These are phyloP conservation scores for Diaporthe citri DNA, from an alignment of 2,329 filamentous ascomycete species.

Conservation along the genomic window DNA sequence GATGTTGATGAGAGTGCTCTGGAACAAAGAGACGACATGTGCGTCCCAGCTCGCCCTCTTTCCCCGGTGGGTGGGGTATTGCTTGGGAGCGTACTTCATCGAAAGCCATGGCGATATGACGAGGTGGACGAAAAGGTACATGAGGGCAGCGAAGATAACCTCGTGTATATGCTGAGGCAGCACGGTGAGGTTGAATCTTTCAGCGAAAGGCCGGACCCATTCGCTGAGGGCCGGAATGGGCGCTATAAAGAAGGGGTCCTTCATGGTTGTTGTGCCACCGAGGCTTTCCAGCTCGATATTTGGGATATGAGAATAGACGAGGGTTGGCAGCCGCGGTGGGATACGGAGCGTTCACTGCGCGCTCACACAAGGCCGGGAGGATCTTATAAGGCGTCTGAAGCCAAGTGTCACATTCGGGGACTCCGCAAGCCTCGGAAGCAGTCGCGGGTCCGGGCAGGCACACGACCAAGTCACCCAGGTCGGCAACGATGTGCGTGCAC, in stretches of 20 bases:
- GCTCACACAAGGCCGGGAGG: constrained; percentile 3
- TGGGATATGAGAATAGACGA: background rate
- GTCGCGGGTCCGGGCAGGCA: constrained; percentile 25
- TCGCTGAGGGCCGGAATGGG: constrained; percentile 69
- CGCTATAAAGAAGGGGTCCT: constrained; percentile 77
- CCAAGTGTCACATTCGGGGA: constrained; percentile 30
- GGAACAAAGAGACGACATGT: constrained; percentile 85
- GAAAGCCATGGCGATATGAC: constrained; percentile 78
- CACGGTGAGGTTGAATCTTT: constrained; percentile 71
- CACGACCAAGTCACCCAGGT: constrained; percentile 34
- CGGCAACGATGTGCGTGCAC: constrained; percentile 22
- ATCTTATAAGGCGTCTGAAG: constrained; percentile 18
- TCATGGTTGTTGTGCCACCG: constrained; percentile 63
- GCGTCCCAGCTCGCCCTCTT: constrained; percentile 87
- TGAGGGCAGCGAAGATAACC: constrained; percentile 72
- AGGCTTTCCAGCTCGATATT: constrained; percentile 17
- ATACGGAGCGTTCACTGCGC: background rate
- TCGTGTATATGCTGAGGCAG: constrained; percentile 85
- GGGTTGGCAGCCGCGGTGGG: constrained; percentile 1
- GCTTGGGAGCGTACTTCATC: constrained; percentile 68
- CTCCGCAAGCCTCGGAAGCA: constrained; percentile 36
- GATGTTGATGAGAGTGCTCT: constrained; percentile 78
- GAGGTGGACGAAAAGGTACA: constrained; percentile 78
- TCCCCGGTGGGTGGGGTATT: constrained; percentile 73
- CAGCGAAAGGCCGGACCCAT: constrained; percentile 73